These are phyloP conservation scores for Ogataea hybrid DNA, from an alignment of 1,139 yeast species.

Conservation along the genomic window DNA sequence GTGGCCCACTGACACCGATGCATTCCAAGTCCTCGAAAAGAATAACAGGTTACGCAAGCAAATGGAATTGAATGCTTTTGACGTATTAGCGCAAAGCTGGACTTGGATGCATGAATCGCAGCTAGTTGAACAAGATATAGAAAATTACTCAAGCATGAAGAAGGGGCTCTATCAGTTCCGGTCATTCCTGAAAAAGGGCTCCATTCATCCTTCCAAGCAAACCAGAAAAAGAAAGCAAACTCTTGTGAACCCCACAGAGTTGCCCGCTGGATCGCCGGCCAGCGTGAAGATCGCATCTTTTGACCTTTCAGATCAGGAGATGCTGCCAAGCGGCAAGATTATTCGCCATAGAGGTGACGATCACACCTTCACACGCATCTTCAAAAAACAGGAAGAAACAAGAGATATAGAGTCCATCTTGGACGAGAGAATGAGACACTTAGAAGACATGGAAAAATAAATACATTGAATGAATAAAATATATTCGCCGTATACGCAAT, in stretches of 20 bases:
- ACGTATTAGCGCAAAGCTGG: constrained; percentile 83
- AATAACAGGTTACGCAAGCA: constrained; percentile 63
- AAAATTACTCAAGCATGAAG: constrained; percentile 40
- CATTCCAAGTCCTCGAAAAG: constrained; percentile 74
- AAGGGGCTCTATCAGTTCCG: constrained; percentile 29
- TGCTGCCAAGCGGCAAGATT: constrained; percentile 69
- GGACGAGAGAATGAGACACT: constrained; percentile 47
- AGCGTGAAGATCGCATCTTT: constrained; percentile 31
- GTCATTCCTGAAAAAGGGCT: constrained; percentile 34
- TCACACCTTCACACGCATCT: constrained; percentile 19
- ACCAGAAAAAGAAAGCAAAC: constrained; percentile 53
- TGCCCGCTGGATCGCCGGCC: constrained; percentile 52
- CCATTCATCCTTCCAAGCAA: constrained; percentile 27
- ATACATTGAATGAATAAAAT: constrained; percentile 6
- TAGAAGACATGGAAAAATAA: constrained; percentile 27
- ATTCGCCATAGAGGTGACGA: constrained; percentile 41
- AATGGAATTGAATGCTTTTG: constrained; percentile 70
- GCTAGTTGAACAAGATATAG: constrained; percentile 38
- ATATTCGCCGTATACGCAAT: constrained; percentile 4
- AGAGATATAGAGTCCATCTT: constrained; percentile 60
- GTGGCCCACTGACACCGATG: constrained; percentile 72
- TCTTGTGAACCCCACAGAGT: constrained; percentile 42
- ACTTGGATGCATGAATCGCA: constrained; percentile 48
- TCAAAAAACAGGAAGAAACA: constrained; percentile 25
- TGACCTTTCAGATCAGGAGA: constrained; percentile 45